A percentile compares a stretch with the other conserved stretches of the same genome.
phyloP scores from a whole-genome alignment of 306 rosid species.

The cucumber (Cucumis sativus) region Cucumber_9930_V3 NC_026659.2:7207001-7207500 shows the following conservation, averaged over 20 bases:
- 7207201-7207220: slow-evolving; percentile 41
- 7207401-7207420: slow-evolving; percentile 97
- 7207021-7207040: slow-evolving; percentile 36
- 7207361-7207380: slow-evolving; percentile 97
- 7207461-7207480: slow-evolving; percentile 84
- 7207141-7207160: slow-evolving; percentile 26
- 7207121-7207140: slow-evolving; percentile 31
- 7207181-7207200: slow-evolving; percentile 34
- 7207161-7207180: slow-evolving; percentile 22
- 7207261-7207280: slow-evolving; percentile 44
- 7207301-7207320: slow-evolving; percentile 31
- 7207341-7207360: slow-evolving; percentile 92
- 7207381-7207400: slow-evolving; percentile 54
- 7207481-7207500: slow-evolving; percentile 92
- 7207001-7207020: slow-evolving; percentile 33
- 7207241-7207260: slow-evolving; percentile 91
- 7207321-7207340: slow-evolving; percentile 41
- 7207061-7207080: slow-evolving; percentile 20
- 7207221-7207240: slow-evolving; percentile 67
- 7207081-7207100: slow-evolving; percentile 27
- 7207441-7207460: slow-evolving; percentile 90
- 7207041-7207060: slow-evolving; percentile 42
- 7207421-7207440: slow-evolving; percentile 70
- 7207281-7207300: slow-evolving; percentile 33
- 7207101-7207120: slow-evolving; percentile 28